phyloP scores from a whole-genome alignment of 495 filamentous ascomycete genomes.

The Penicillium paradoxum region DNA sequence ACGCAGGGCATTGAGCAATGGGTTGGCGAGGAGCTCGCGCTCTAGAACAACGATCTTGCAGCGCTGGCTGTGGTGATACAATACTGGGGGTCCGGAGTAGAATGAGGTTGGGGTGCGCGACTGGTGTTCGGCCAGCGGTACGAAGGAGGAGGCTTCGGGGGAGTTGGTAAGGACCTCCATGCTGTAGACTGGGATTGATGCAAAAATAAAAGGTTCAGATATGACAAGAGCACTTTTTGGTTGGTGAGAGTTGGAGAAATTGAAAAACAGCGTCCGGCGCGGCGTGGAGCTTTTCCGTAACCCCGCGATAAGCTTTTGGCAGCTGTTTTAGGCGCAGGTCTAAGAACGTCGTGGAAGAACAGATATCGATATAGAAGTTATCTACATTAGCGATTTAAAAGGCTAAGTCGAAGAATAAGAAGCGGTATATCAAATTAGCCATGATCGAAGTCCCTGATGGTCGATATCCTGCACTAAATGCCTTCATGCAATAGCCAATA shows the following conservation, averaged over 20 bases:
- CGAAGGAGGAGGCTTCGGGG: conserved; percentile 57
- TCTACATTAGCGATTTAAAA: too few relatives aligned
- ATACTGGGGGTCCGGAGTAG: conserved; percentile 69
- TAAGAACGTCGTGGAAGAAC: neutral
- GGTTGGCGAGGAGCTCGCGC: conserved; percentile 33
- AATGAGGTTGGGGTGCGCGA: conserved; percentile 81
- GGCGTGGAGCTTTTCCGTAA: conserved; percentile 6
- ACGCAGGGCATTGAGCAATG: conserved; percentile 30
- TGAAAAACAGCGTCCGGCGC: conserved; percentile 2
- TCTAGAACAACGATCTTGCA: conserved; percentile 54
- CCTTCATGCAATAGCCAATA: too few relatives aligned
- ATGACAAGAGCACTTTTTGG: neutral
- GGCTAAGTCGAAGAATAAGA: too few relatives aligned
- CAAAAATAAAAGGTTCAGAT: neutral
- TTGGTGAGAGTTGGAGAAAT: neutral
- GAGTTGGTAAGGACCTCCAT: conserved; percentile 48
- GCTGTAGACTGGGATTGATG: neutral
- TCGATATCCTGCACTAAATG: too few relatives aligned
- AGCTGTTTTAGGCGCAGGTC: neutral
- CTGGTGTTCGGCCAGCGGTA: conserved; percentile 71
- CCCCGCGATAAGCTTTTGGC: neutral
- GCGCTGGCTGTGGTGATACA: conserved; percentile 65
- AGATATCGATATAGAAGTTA: too few relatives aligned
- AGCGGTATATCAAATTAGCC: too few relatives aligned
- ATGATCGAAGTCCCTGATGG: too few relatives aligned